Evolutionary conservation across 2,329 filamentous ascomycete species (phyloP).

Genomic region (Parasarocladium wereldwijsianum): DNA sequence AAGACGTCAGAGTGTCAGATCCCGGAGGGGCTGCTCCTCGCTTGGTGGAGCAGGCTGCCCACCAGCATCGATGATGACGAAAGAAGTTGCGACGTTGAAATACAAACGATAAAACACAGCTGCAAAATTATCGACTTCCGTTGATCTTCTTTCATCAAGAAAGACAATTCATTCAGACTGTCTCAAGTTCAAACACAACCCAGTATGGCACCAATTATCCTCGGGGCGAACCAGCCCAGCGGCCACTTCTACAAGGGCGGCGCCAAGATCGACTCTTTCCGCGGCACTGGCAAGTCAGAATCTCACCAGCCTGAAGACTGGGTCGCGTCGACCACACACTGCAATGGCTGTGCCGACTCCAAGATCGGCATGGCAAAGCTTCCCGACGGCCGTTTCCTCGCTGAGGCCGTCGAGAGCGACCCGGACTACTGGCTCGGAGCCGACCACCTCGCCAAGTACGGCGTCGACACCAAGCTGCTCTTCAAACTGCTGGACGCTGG

Average conservation of each 20-base stretch:
- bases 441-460: conserved; percentile 7
- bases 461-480: conserved; percentile 9
- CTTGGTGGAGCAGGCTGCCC: too few relatives aligned
- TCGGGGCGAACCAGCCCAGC: conserved; percentile 8
- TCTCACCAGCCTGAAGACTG: conserved; percentile 9
- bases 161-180: too few relatives aligned
- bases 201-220: conserved; percentile 8
- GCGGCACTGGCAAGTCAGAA: conserved; percentile 4
- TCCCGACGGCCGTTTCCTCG: conserved; percentile 7
- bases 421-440: conserved; percentile 9
- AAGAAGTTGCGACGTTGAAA: too few relatives aligned
- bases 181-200: too few relatives aligned
- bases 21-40: too few relatives aligned
- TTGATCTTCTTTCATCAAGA: too few relatives aligned
- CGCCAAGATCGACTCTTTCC: conserved; percentile 7
- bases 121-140: too few relatives aligned
- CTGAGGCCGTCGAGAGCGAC: conserved; percentile 7
- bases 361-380: conserved; percentile 8
- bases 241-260: conserved; percentile 9
- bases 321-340: conserved; percentile 10
- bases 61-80: too few relatives aligned
- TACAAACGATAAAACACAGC: too few relatives aligned
- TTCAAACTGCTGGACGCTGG: conserved; percentile 11
- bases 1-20: too few relatives aligned
- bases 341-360: conserved; percentile 6